Evolutionary conservation across 257 asterid genomes (phyloP).

Genomic region (Solanum boliviense): DNA sequence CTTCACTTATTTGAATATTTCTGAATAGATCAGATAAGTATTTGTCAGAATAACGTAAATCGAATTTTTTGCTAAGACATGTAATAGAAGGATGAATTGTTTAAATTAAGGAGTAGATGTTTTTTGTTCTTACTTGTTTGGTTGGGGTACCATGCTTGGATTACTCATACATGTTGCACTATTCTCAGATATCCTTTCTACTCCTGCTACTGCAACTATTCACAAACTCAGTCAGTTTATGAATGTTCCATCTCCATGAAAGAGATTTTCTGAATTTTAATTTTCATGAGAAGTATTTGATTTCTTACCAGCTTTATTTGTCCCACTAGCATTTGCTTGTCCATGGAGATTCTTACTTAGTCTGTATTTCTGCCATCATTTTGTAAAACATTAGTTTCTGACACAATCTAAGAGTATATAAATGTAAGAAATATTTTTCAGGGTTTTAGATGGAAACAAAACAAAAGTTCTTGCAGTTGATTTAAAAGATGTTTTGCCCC

Average conservation of each 20-base stretch:
- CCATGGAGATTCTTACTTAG: slow-evolving; percentile 77
- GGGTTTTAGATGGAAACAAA: background rate
- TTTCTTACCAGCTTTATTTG: slow-evolving; percentile 61
- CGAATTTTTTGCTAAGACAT: background rate
- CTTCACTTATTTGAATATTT: slow-evolving; percentile 57
- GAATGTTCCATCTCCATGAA: background rate
- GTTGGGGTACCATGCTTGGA: slow-evolving; percentile 37
- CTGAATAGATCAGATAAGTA: slow-evolving; percentile 26
- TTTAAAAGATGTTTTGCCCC: background rate
- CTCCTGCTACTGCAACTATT: slow-evolving; percentile 35
- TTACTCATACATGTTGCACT: slow-evolving; percentile 38
- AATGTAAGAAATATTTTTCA: background rate
- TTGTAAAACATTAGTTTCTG: slow-evolving; percentile 6
- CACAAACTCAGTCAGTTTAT: slow-evolving; percentile 8
- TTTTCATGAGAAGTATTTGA: slow-evolving; percentile 5
- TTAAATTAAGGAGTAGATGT: background rate
- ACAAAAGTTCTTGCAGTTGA: background rate
- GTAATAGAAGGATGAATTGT: background rate
- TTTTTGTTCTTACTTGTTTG: slow-evolving; percentile 45
- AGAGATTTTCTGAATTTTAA: background rate
- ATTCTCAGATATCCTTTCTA: slow-evolving; percentile 46
- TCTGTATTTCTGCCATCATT: slow-evolving; percentile 64
- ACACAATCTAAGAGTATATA: background rate
- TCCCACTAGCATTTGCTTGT: slow-evolving; percentile 47
- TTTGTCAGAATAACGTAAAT: background rate